Evolutionary conservation across 495 filamentous ascomycete genomes (phyloP), one percentile per base, ranked within the genome.

Genomic region (Hypoxylon lenormandii): DNA sequence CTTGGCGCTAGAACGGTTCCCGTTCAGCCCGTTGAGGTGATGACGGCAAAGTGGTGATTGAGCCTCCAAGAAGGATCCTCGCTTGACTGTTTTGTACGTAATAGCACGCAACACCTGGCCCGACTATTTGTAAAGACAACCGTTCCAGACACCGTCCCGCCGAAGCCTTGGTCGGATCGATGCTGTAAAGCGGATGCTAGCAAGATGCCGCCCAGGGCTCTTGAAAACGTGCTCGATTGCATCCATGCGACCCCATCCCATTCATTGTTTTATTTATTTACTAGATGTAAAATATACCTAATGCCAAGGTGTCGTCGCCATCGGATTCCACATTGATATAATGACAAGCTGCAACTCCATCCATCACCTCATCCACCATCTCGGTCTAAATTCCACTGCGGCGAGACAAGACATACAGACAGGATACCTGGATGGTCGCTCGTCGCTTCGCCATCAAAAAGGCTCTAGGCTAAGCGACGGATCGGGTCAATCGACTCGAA

Each of bases 51-150:
- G 49, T 64, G 56, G 49, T 60, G 54, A 37, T 52, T 63, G 55
- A 64, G 60, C 64, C 60, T 62, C 70, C 50, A 69, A 36, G 60
- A 64, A 60, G 60, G 53, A 68, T 62, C 53, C 65, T 69, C 60
- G 64, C 59, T 65, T 72, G 64, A 45, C 33, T 70, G 66, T 62
- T 50, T 76, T 74, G 73, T 76, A 76, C 73, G 73, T 75, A 75
- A 75, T 76, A 74, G 73, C 58, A 72, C 64, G 60, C 66, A 61
- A 45, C 53, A 56, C 19, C 50, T 61, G 56, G 30, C 60, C 50
- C 22, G 60, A 70, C 60, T 70, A 64, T 65, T 70, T 47, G 66
- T 70, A 70, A 66, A 57, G 50, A 38, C 22, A n/a, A 10, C 54
- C 52, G 56, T 47, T n/a, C 50, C 22, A 28, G 26, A 11, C 30